These are phyloP conservation scores for Rhodotorula glutinis DNA, from an alignment of 1,284 basidiomycete species.

Conservation along the genomic window DNA sequence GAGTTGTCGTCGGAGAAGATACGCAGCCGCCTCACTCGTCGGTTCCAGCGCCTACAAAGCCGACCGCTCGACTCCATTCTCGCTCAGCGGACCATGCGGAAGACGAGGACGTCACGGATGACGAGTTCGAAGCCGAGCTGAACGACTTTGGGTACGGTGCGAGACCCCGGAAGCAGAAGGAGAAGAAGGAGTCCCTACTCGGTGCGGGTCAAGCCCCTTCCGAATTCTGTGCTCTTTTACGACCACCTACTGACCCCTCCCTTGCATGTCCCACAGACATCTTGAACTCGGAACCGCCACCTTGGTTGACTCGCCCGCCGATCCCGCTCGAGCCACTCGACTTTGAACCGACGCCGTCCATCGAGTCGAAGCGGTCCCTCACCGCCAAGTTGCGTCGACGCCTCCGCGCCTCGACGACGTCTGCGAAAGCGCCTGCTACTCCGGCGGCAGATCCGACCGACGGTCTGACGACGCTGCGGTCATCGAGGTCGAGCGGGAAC, in stretches of 20 bases:
- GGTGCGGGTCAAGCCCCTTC: background rate
- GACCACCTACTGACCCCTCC: too few species aligned
- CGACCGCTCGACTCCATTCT: background rate
- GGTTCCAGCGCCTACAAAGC: too few species aligned
- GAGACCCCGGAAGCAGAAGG: background rate
- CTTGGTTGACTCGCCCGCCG: slow-evolving; percentile 8
- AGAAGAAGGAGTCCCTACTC: slow-evolving; percentile 25
- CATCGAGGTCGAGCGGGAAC: slow-evolving; percentile 9
- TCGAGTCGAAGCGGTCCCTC: slow-evolving; percentile 5
- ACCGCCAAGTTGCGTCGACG: slow-evolving; percentile 5
- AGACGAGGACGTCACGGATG: slow-evolving; percentile 7
- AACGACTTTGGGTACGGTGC: slow-evolving; percentile 29
- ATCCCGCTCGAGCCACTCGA: background rate
- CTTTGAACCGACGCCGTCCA: background rate
- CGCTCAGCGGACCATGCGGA: background rate
- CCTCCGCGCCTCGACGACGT: slow-evolving; percentile 2
- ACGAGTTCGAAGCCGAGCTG: slow-evolving; percentile 23
- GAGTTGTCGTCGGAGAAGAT: too few species aligned
- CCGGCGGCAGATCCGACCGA: background rate
- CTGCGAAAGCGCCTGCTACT: too few species aligned
- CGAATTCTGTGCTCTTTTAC: background rate
- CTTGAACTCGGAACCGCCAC: slow-evolving; percentile 24
- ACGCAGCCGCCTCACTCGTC: too few species aligned
- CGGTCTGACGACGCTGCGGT: slow-evolving; percentile 8
- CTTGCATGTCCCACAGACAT: slow-evolving; percentile 2